phyloP scores from a whole-genome alignment of 768 basidiomycete species.

The Pleurotus platypus region DNA sequence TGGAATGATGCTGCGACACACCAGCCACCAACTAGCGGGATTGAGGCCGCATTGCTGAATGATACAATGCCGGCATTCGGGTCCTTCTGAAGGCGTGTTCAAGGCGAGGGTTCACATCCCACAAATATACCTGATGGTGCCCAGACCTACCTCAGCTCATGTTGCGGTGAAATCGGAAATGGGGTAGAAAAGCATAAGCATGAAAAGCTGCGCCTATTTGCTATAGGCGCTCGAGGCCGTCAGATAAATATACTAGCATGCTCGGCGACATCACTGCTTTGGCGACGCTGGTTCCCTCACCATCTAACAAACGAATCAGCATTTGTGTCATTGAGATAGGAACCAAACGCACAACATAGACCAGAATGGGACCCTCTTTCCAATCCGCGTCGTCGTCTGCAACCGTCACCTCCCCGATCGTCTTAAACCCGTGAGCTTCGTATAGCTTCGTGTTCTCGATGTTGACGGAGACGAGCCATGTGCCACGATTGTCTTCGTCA shows the following conservation, averaged over 20 bases:
- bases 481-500: neutral
- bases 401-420: neutral
- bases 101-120: too few species aligned
- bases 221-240: neutral
- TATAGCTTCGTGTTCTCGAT: constrained; percentile 6
- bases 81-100: too few species aligned
- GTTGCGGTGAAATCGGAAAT: too few species aligned
- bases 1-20: neutral
- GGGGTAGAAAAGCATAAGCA: neutral
- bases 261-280: neutral
- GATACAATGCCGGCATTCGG: too few species aligned
- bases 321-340: too few species aligned
- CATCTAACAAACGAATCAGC: neutral
- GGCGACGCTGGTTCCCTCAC: neutral
- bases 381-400: constrained; percentile 4
- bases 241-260: neutral
- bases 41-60: too few species aligned
- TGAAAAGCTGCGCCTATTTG: neutral
- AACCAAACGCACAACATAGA: neutral
- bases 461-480: constrained; percentile 3
- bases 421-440: constrained; percentile 1
- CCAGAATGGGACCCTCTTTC: constrained; percentile 1
- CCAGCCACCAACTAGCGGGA: too few species aligned
- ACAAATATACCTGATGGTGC: too few species aligned
- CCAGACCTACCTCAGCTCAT: too few species aligned